Conservation (phyloP, 2,329 filamentous ascomycete species). For the Sclerotinia sclerotiorum region DNA sequence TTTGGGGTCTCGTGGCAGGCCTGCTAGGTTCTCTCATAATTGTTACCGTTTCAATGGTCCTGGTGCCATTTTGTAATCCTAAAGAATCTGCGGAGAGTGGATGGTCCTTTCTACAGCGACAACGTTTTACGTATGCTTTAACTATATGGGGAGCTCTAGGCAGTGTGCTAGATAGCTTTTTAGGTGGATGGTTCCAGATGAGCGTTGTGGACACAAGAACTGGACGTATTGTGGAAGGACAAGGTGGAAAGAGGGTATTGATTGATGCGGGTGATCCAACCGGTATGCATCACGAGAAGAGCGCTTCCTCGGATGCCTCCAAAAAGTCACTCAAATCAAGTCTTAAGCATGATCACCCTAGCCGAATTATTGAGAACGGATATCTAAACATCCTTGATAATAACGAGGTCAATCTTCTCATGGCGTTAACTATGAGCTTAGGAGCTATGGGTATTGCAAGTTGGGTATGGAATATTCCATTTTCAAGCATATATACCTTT, state of each 20-base stretch:
- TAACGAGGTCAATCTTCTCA: constrained; percentile 91
- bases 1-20: constrained; percentile 71
- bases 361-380: constrained; percentile 60
- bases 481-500: constrained; percentile 35
- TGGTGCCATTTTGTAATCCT: constrained; percentile 65
- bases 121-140: constrained; percentile 52
- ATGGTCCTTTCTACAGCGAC: constrained; percentile 56
- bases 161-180: constrained; percentile 80
- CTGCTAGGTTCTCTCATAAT: constrained; percentile 69
- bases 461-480: constrained; percentile 60
- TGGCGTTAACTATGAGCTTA: constrained; percentile 80
- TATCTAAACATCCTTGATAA: constrained; percentile 77
- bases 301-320: constrained; percentile 48
- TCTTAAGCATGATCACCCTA: constrained; percentile 54
- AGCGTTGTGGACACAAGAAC: constrained; percentile 81
- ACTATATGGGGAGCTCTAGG: constrained; percentile 74
- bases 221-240: constrained; percentile 87
- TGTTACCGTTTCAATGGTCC: constrained; percentile 60
- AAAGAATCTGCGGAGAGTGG: constrained; percentile 39
- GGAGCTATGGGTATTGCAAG: constrained; percentile 68
- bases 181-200: constrained; percentile 81
- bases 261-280: constrained; percentile 42
- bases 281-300: constrained; percentile 41
- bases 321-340: constrained; percentile 53
- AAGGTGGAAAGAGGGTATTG: constrained; percentile 64